phyloP scores from a whole-genome alignment of 495 filamentous ascomycete species.

The Xeromyces bisporus region DNA sequence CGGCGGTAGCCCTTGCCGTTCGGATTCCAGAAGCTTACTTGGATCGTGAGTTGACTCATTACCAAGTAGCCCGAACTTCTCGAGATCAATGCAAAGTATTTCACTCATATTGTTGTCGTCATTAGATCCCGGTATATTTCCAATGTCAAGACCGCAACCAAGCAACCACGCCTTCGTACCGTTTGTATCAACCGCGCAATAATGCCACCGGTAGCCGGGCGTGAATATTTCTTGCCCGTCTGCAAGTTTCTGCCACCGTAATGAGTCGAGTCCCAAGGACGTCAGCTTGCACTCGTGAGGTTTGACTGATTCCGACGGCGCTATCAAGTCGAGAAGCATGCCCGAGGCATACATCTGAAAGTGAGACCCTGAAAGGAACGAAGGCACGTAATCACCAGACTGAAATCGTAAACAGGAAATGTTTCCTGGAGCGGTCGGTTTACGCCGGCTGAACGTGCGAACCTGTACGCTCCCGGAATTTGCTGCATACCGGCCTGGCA shows the following conservation, averaged over 20 bases:
- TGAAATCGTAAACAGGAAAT: constrained; percentile 80
- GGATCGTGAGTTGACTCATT: constrained; percentile 49
- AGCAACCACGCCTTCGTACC: constrained; percentile 92
- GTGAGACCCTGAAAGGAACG: constrained; percentile 74
- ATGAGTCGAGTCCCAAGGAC: constrained; percentile 63
- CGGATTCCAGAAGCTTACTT: constrained; percentile 35
- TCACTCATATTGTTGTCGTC: constrained; percentile 86
- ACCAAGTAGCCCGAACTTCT: constrained; percentile 70
- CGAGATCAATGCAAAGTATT: constrained; percentile 78
- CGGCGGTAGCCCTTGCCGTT: constrained; percentile 25
- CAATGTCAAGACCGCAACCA: constrained; percentile 63
- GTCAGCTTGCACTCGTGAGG: constrained; percentile 80
- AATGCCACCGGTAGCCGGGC: constrained; percentile 84
- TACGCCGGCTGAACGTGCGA: constrained; percentile 49
- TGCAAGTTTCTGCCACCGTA: constrained; percentile 85
- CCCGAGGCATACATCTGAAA: constrained; percentile 92
- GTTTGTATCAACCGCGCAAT: constrained; percentile 82
- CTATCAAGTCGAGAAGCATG: constrained; percentile 81
- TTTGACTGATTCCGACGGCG: constrained; percentile 68
- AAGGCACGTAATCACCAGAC: constrained; percentile 73
- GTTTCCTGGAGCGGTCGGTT: constrained; percentile 66
- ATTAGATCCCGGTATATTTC: constrained; percentile 30
- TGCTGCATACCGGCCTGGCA: constrained; percentile 53
- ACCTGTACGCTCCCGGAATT: constrained; percentile 81
- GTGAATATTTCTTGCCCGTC: constrained; percentile 87